These are phyloP conservation scores for Lunularia cruciata DNA, from an alignment of 225 moss, liverwort and hornwort genomes.

Conservation along the genomic window DNA sequence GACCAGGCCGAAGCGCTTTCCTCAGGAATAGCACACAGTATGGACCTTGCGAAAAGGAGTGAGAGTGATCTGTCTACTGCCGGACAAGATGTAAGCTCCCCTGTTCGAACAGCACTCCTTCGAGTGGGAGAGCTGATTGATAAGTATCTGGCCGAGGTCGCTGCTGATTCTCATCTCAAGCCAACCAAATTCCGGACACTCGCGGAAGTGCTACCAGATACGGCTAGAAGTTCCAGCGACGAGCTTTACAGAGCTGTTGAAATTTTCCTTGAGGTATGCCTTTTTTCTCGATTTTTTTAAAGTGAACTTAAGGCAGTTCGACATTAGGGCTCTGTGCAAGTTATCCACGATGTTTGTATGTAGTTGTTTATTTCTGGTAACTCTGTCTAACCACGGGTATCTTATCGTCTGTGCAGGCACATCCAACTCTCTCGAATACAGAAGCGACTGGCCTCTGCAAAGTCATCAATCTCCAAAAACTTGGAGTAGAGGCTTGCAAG, in stretches of 20 bases:
- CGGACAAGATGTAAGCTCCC: conserved; percentile 55
- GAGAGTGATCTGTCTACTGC: conserved; percentile 27
- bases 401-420: conserved; percentile 46
- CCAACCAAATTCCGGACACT: conserved; percentile 74
- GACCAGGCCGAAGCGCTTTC: conserved; percentile 72
- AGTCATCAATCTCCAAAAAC: conserved; percentile 76
- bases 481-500: conserved; percentile 75
- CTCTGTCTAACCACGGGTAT: conserved; percentile 5
- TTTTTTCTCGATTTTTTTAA: background rate
- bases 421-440: conserved; percentile 65
- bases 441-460: conserved; percentile 78
- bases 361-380: background rate
- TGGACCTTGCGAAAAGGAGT: conserved; percentile 2
- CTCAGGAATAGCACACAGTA: conserved; percentile 14
- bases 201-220: conserved; percentile 78
- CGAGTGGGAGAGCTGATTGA: conserved; percentile 83
- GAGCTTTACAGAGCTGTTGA: conserved; percentile 89
- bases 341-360: background rate
- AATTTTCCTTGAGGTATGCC: conserved; percentile 84
- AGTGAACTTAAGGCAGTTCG: background rate
- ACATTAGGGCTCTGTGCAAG: background rate
- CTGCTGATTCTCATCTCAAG: conserved; percentile 69
- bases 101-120: conserved; percentile 63
- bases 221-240: conserved; percentile 76
- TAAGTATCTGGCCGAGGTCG: conserved; percentile 88